Base-by-base conservation (phyloP, 805 yeast genomes). In the Zygosaccharomyces bailii region DNA sequence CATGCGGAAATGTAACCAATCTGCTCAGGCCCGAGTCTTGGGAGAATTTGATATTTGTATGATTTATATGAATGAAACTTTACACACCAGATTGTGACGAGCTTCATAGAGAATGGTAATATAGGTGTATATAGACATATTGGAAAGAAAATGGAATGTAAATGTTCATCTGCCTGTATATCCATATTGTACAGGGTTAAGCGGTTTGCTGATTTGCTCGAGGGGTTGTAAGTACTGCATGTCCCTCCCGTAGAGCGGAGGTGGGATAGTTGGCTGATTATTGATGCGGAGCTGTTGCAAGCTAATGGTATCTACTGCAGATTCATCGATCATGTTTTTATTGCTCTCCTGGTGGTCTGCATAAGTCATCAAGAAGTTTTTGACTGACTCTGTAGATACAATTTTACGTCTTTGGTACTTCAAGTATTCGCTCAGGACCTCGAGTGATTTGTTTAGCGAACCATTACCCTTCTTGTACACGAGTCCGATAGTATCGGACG, bases 21-120 rank as follows among this genome's bases (percentile, higher is more conserved):
- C 35, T 1, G 42, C 43, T 2, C 35, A 41, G 9, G 30, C n/a
- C 20, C 40, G 30, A 18, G 50, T 43, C 4, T 13, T 63, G 8
- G 46, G 45, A 11, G 60, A 58, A 9, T 62, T 55, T 47, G 68
- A 63, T 39, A 52, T 42, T 34, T 45, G 48, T 25, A 30, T 62
- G 18, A 36, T 60, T 11, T 40, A 50, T 39, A 39, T 63, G 19
- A 63, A 63, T 48, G 63, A 59, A 31, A 47, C 50, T 14, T 30
- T 62, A n/a, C 51, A 48, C 5, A 57, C 61, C 8, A 47, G 59
- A 33, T 39, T 63, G 35, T 48, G 38, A 42, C 4, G 30, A 41
- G 18, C 16, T 25, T 36, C 39, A 20, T 30, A 27, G 34, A 6
- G 19, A 16, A 19, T 25, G 25, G 13, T 44, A 19, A 23, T 18